Percentiles rank a stretch among this genome's conserved stretches.
phyloP scores from a whole-genome alignment of 345 rosid genomes.

The Theobroma cacao region DNA sequence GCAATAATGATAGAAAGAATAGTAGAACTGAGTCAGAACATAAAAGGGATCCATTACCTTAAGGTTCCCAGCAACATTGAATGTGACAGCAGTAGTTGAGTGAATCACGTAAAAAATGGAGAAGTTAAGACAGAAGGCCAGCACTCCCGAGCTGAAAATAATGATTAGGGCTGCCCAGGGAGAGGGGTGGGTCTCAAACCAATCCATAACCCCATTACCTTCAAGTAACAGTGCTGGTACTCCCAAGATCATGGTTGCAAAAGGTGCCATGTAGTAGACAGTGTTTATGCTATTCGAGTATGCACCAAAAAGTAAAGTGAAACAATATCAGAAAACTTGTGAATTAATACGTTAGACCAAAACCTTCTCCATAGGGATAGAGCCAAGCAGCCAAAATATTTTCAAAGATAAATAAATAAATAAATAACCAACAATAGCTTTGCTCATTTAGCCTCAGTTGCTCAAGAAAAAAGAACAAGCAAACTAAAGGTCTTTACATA shows the following conservation, averaged over 20 bases:
- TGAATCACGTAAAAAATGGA: constrained; percentile 98
- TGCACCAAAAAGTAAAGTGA: constrained; percentile 2
- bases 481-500: not conserved
- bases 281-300: constrained; percentile 72
- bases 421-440: not conserved
- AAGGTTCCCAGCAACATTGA: constrained; percentile 97
- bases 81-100: constrained; percentile 98
- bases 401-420: not conserved
- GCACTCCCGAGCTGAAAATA: constrained; percentile 83
- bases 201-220: constrained; percentile 77
- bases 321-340: constrained; percentile 16
- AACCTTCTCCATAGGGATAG: not conserved
- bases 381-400: not conserved
- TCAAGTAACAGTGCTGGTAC: constrained; percentile 84
- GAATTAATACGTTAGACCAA: not conserved
- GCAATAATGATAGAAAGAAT: not conserved
- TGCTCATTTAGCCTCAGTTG: not conserved
- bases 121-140: constrained; percentile 97
- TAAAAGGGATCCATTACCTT: constrained; percentile 46
- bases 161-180: constrained; percentile 64
- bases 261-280: constrained; percentile 99
- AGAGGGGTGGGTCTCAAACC: constrained; percentile 64
- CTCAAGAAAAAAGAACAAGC: not conserved
- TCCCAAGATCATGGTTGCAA: constrained; percentile 91
- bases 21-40: not conserved